Evolutionary conservation across 2,329 filamentous ascomycete species (phyloP).

Genomic region (Parasarocladium wereldwijsianum): DNA sequence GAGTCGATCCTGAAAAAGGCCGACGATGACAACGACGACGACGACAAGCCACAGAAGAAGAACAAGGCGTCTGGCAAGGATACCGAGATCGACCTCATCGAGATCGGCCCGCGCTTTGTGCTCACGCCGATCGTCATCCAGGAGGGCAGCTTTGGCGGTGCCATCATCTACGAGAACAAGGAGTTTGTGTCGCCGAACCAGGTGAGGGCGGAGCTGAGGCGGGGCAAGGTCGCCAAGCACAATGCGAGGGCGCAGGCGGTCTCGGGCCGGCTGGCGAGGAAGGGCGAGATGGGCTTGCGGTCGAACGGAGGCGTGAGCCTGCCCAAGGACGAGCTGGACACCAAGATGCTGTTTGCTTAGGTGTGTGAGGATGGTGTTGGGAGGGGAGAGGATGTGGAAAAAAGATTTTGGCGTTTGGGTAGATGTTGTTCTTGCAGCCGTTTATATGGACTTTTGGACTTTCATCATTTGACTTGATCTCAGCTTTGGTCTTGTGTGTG

Average conservation of each 20-base stretch:
- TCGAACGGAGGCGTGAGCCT: slow-evolving; percentile 48
- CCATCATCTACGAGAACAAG: slow-evolving; percentile 96
- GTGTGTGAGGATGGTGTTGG: slow-evolving; percentile 11
- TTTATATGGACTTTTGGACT: too few relatives aligned
- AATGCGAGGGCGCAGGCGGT: slow-evolving; percentile 61
- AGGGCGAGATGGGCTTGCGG: slow-evolving; percentile 60
- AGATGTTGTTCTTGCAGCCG: too few relatives aligned
- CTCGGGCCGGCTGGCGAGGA: slow-evolving; percentile 59
- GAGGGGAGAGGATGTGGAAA: background rate
- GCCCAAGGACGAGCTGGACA: slow-evolving; percentile 58
- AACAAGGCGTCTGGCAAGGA: slow-evolving; percentile 38
- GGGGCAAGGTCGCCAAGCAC: slow-evolving; percentile 64
- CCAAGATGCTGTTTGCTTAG: slow-evolving; percentile 60
- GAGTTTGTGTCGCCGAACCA: slow-evolving; percentile 96
- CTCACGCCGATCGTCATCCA: slow-evolving; percentile 90
- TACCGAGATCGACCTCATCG: slow-evolving; percentile 69
- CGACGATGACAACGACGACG: slow-evolving; percentile 29
- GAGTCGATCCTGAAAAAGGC: slow-evolving; percentile 28
- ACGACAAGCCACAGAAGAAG: too few relatives aligned
- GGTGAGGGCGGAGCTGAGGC: slow-evolving; percentile 66
- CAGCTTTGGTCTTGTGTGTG: too few relatives aligned
- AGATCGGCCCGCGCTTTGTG: slow-evolving; percentile 89
- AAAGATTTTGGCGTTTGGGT: background rate
- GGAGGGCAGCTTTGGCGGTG: slow-evolving; percentile 87
- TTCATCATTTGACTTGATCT: too few relatives aligned